These are phyloP conservation scores for Batkoa obscura DNA, from an alignment of 371 early-diverging fungal genomes.

Conservation along the genomic window DNA sequence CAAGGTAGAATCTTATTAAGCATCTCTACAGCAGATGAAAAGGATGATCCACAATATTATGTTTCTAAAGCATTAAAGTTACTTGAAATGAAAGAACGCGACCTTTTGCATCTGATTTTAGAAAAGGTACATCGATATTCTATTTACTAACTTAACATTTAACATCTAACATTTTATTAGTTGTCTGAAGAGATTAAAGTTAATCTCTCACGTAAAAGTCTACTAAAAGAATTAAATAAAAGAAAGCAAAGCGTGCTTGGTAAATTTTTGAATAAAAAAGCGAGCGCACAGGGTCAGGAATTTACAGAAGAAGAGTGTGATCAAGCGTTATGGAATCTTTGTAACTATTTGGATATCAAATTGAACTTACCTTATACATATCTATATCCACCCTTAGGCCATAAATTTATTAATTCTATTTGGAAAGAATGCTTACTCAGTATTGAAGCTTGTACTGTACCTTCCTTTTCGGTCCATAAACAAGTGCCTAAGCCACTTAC, in stretches of 20 bases:
- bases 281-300: constrained; percentile 9
- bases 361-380: constrained; percentile 52
- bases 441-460: constrained; percentile 53
- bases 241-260: constrained; percentile 4
- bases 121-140: not conserved
- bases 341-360: constrained; percentile 76
- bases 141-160: not conserved
- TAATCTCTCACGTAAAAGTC: not conserved
- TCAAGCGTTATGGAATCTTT: constrained; percentile 45
- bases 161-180: not conserved
- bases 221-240: constrained; percentile 7
- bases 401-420: constrained; percentile 51
- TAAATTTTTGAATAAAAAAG: constrained; percentile 9
- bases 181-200: not conserved
- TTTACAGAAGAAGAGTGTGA: constrained; percentile 48
- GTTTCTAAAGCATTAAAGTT: constrained; percentile 64
- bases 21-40: constrained; percentile 76
- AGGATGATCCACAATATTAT: constrained; percentile 83
- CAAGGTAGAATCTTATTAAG: constrained; percentile 63
- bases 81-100: constrained; percentile 14
- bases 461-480: constrained; percentile 49
- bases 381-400: constrained; percentile 58
- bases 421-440: constrained; percentile 72
- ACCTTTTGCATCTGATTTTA: not conserved
- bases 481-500: constrained; percentile 32